Conservation (phyloP, 2,329 filamentous ascomycete genomes). For the Pseudopithomyces chartarum region DNA sequence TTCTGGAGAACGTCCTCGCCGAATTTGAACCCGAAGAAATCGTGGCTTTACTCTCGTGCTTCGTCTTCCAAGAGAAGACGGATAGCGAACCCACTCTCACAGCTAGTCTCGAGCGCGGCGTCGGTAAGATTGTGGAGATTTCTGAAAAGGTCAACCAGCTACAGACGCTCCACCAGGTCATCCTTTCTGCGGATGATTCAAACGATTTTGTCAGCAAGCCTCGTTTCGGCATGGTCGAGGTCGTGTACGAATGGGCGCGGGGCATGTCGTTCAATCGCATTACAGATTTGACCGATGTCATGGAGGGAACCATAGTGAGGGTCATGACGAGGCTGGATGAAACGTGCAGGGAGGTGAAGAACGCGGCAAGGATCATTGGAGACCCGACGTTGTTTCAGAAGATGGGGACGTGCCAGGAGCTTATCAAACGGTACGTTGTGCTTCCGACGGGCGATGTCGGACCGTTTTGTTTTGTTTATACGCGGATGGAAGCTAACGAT, state of each 20-base stretch:
- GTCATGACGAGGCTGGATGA: slow-evolving; percentile 94
- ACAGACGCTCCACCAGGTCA: slow-evolving; percentile 89
- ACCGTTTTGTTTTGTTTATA: neutral
- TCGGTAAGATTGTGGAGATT: slow-evolving; percentile 84
- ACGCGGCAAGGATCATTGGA: slow-evolving; percentile 91
- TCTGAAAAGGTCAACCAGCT: slow-evolving; percentile 90
- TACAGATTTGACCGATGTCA: slow-evolving; percentile 90
- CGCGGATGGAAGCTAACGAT: slow-evolving; percentile 23
- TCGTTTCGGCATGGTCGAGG: slow-evolving; percentile 92
- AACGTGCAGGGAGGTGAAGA: slow-evolving; percentile 96
- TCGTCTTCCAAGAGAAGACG: slow-evolving; percentile 98
- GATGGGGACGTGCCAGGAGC: slow-evolving; percentile 96
- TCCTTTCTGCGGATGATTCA: slow-evolving; percentile 84
- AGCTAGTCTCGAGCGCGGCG: slow-evolving; percentile 78
- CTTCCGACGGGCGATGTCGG: slow-evolving; percentile 2
- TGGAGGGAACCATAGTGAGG: slow-evolving; percentile 95
- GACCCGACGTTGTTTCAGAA: slow-evolving; percentile 92
- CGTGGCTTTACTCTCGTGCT: slow-evolving; percentile 87
- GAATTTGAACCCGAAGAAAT: slow-evolving; percentile 97
- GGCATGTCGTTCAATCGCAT: slow-evolving; percentile 99
- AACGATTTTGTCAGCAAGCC: slow-evolving; percentile 90
- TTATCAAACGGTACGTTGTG: slow-evolving; percentile 90
- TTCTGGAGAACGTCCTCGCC: slow-evolving; percentile 94
- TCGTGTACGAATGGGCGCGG: slow-evolving; percentile 97
- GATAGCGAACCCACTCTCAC: slow-evolving; percentile 80